Base-by-base conservation (phyloP, 306 rosid species). In the Vachellia pachyceras region DNA sequence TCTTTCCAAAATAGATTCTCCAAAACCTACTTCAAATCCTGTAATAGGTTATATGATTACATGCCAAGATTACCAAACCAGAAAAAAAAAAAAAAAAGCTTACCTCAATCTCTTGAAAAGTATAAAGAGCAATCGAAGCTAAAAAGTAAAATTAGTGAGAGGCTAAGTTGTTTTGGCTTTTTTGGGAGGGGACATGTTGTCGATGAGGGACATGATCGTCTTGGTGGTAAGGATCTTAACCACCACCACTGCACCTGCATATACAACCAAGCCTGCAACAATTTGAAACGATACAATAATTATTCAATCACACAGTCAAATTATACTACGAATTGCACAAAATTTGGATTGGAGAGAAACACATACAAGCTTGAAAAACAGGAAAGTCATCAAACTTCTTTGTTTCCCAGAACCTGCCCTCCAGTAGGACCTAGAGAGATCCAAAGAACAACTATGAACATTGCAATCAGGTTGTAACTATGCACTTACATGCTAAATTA, bases 131-230 rank as follows among this genome's bases (percentile, higher is more conserved):
- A 50, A 41, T 60, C 72, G 9, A 39, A 36, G n/a, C 67, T 73
- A n/a, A 33, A 33, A 0, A 13, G 65, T 4, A 64, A 70, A 65
- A 72, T 5, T 4, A n/a, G 61, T 1, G 40, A 75, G 61, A 29
- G 58, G 58, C 72, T 86, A 86, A 23, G 94, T 87, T 33, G 91
- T 75, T 71, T 87, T 90, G 37, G 94, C 80, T 71, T 86, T 89
- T 86, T 78, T 91, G 74, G 97, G 94, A 75, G 94, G 98, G n/a
- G 90, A 86, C 98, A 91, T 93, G 88, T 93, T 91, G 57, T 80
- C 63, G 35, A 93, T 73, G 54, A 93, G 94, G 75, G 87, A 77
- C 78, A 60, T 7, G 10, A 79, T 71, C 40, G 85, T 77, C 63
- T 61, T 77, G 73, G 82, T 64, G 76, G 71, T 77, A 68, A n/a